These are phyloP conservation scores for Telopea speciosissima DNA, from an alignment of 177 flowering plant genomes.

Conservation along the genomic window DNA sequence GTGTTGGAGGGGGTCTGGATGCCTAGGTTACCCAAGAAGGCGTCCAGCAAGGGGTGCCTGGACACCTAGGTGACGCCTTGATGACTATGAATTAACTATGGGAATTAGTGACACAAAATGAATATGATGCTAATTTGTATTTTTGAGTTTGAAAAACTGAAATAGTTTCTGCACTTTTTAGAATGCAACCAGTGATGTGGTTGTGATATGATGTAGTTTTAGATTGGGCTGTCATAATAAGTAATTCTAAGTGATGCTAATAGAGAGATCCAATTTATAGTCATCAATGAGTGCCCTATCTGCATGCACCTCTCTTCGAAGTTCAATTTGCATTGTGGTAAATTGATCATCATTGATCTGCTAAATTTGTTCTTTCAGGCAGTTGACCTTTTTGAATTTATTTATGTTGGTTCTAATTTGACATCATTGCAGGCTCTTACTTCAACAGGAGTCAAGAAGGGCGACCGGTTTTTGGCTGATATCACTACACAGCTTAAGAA, in stretches of 20 bases:
- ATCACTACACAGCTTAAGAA: constrained; percentile 67
- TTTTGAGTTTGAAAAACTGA: neutral
- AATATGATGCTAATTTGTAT: neutral
- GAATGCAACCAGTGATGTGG: too few species aligned
- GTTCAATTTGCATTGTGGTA: neutral
- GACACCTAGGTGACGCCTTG: too few species aligned
- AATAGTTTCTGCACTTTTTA: neutral
- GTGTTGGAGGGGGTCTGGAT: too few species aligned
- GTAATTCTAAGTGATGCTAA: neutral
- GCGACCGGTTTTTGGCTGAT: constrained; percentile 69
- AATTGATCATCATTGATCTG: neutral
- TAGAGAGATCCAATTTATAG: neutral
- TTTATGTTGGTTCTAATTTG: neutral
- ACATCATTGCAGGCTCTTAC: constrained; percentile 49
- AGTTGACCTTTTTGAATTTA: neutral
- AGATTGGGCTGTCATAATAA: neutral
- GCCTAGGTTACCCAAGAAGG: too few species aligned
- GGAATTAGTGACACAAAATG: neutral
- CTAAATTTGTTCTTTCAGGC: neutral
- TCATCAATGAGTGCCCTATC: neutral
- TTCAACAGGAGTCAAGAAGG: constrained; percentile 63
- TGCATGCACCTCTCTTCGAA: too few species aligned
- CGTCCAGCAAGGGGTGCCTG: too few species aligned
- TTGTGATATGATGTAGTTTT: neutral
- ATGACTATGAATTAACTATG: too few species aligned